Evolutionary conservation across 2,329 filamentous ascomycete species (phyloP), one percentile per base, ranked within the genome.

Genomic region (Beauveria scarabaeidicola): DNA sequence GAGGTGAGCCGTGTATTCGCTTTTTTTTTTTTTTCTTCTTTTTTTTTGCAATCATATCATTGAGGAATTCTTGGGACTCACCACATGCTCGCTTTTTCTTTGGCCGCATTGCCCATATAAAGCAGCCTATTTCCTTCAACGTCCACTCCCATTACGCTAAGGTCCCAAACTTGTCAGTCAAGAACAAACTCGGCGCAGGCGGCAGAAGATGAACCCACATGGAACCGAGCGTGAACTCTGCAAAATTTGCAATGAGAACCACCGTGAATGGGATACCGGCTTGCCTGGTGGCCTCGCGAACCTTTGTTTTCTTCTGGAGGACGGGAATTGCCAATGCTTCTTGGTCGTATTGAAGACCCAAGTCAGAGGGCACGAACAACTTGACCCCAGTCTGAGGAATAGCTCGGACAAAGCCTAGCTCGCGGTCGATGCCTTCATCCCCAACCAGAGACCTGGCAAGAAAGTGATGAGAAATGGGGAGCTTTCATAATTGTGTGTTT

Each of bases 331-430:
- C 25, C 29, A 50, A 15, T 5, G 29, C 29, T 21, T 57, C 29
- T 8, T 57, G 29, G 21, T 57, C 54, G 5, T 50, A 40, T 50
- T 57, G 29, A 40, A 50, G 54, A 7, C 44, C 38, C 44, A 50
- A 50, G 43, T 50, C 36, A 4, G 54, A 57, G 7, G 54, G 54
- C 46, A 57, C 54, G 32, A 57, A 57, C 5, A 57, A 32, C 27
- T 41, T 40, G 15, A 57, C 54, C 10, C 17, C 4, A 1, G 54
- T 50, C 5, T 47, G n/a, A 15, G 43, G 54, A 25, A 57, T 47
- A 8, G 54, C 54, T 15, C 8, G 27, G 54, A 48, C 25, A 36
- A 48, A 6, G 8, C 29, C 53, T 36, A 36, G 3, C 21, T 56
- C 41, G 10, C 53, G 25, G 10, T 27, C 19, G 7, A 56, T 56